Evolutionary conservation across 352 stramenopile species (phyloP).

Genomic region (Globisporangium spiculum): DNA sequence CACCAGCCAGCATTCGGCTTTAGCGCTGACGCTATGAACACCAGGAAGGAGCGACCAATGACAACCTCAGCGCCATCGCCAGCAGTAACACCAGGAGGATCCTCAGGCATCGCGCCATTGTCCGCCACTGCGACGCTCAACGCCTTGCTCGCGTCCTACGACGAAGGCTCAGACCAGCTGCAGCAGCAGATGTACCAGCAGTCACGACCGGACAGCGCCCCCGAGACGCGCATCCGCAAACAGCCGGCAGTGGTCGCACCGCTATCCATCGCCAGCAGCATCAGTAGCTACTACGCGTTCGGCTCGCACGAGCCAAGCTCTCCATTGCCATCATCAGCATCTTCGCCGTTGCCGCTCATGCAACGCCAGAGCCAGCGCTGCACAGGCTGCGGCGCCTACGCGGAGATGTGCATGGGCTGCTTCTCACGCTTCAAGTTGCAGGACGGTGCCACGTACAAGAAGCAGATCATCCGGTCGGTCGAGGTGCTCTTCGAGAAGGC

Average conservation of each 20-base stretch:
- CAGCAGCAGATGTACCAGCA: constrained; percentile 3
- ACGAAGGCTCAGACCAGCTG: constrained; percentile 2
- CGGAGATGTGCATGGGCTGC: constrained; percentile 70
- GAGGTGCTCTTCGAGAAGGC: constrained; percentile 65
- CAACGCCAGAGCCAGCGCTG: constrained; percentile 35
- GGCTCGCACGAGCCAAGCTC: neutral
- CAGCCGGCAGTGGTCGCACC: constrained; percentile 4
- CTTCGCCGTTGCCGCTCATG: constrained; percentile 4
- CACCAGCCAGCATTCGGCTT: neutral
- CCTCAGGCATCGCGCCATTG: constrained; percentile 6
- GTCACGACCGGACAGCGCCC: constrained; percentile 5
- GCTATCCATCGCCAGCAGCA: neutral
- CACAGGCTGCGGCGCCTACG: constrained; percentile 51
- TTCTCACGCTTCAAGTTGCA: constrained; percentile 63
- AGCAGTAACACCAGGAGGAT: neutral
- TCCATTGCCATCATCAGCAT: constrained; percentile 4
- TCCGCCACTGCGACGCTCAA: constrained; percentile 34
- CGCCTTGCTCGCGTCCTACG: constrained; percentile 25
- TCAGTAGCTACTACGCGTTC: neutral
- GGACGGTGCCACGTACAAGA: constrained; percentile 64
- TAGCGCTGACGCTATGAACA: neutral
- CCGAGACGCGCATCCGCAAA: constrained; percentile 9
- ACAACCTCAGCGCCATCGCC: neutral
- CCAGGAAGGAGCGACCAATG: neutral
- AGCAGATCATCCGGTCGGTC: constrained; percentile 53